Percentiles rank a stretch among this genome's conserved stretches.
phyloP scores from a whole-genome alignment of 331 rosid species.

The Pyrus hybrid region DNA sequence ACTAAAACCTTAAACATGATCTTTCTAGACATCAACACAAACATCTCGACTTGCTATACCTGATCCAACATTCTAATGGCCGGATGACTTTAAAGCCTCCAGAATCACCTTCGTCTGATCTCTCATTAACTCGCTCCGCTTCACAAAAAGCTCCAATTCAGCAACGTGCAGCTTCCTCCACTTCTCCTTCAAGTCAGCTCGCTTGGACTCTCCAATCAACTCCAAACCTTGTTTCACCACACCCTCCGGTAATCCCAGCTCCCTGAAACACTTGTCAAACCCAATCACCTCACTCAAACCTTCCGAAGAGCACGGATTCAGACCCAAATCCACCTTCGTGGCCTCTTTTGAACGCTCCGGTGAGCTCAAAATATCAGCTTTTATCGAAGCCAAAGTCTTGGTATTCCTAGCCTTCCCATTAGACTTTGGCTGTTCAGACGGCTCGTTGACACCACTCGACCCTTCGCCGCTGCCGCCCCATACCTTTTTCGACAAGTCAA shows the following conservation, averaged over 20 bases:
- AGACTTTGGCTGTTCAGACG: constrained; percentile 2
- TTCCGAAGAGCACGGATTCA: too few species aligned
- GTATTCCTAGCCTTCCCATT: constrained; percentile 19
- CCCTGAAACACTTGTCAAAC: constrained; percentile 7
- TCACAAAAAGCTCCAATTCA: constrained; percentile 37
- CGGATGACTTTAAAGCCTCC: constrained; percentile 26
- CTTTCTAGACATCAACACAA: neutral
- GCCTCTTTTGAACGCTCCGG: constrained; percentile 1
- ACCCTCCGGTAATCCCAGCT: constrained; percentile 12
- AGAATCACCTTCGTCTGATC: constrained; percentile 30
- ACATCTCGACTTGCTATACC: neutral
- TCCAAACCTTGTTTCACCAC: constrained; percentile 32
- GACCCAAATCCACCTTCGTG: neutral
- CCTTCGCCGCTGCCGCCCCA: constrained; percentile 39
- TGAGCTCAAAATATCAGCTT: constrained; percentile 11
- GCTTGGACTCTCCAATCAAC: constrained; percentile 25
- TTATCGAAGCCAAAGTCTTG: constrained; percentile 17
- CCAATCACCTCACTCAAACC: constrained; percentile 20
- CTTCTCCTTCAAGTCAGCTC: constrained; percentile 32
- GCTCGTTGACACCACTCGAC: neutral
- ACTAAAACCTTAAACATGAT: neutral
- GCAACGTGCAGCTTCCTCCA: constrained; percentile 36
- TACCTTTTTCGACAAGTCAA: constrained; percentile 43
- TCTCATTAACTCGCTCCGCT: constrained; percentile 21
- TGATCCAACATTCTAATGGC: constrained; percentile 5